phyloP scores from a whole-genome alignment of 2,329 filamentous ascomycete species.

The Sarocladium strictum region DNA sequence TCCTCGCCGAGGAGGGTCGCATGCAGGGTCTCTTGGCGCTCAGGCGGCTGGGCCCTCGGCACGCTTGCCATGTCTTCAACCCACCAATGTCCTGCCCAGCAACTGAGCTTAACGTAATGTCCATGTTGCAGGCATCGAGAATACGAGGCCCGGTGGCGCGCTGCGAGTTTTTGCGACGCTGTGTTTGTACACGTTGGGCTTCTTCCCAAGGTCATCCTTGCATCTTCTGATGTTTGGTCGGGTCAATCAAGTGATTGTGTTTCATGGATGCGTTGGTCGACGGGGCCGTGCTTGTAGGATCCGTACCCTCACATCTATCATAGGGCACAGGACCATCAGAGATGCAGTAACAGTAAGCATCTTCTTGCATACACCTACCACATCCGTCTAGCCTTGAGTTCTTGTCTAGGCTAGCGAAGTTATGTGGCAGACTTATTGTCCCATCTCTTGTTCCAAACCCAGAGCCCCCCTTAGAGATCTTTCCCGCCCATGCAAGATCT shows the following conservation, averaged over 20 bases:
- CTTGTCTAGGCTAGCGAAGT: neutral
- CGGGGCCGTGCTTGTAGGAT: neutral
- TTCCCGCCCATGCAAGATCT: no score
- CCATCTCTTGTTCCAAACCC: no score
- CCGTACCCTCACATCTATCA: neutral
- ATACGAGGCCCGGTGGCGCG: neutral
- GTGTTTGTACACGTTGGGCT: neutral
- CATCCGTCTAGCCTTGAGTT: neutral
- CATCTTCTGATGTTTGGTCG: neutral
- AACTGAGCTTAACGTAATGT: neutral
- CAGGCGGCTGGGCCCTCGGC: constrained; percentile 5
- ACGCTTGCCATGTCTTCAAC: neutral
- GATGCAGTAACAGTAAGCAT: no score
- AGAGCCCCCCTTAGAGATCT: no score
- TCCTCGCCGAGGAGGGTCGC: neutral
- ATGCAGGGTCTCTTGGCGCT: neutral
- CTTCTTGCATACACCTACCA: no score
- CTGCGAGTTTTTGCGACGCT: neutral
- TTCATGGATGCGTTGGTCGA: neutral
- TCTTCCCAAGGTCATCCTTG: neutral
- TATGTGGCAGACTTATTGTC: no score
- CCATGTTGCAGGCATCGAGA: neutral
- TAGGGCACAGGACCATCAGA: no score
- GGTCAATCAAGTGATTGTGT: neutral
- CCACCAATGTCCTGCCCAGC: constrained; percentile 2